These are phyloP conservation scores for Puccinia triticina DNA, from an alignment of 1,284 basidiomycete species.

Conservation along the genomic window DNA sequence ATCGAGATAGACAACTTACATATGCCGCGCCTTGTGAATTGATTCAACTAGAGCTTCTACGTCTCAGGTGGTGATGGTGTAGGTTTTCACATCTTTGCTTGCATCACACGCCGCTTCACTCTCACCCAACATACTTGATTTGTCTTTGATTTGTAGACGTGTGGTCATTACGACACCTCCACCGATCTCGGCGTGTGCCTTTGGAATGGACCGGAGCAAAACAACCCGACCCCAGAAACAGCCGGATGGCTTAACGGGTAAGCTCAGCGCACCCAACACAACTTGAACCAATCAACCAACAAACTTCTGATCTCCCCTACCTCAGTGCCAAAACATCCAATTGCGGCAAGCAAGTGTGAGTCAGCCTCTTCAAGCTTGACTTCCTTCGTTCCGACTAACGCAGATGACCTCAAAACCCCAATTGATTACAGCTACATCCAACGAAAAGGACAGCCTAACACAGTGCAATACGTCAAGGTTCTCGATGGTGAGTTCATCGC, in stretches of 20 bases:
- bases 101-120: background rate
- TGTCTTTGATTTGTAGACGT: conserved; percentile 6
- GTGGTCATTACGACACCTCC: conserved; percentile 6
- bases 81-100: background rate
- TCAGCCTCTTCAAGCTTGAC: background rate
- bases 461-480: conserved; percentile 4
- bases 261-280: background rate
- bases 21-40: too few species aligned
- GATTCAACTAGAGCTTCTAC: background rate
- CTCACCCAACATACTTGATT: background rate
- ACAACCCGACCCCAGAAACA: background rate
- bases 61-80: conserved; percentile 17
- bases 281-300: background rate
- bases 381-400: background rate
- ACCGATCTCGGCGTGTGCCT: conserved; percentile 18
- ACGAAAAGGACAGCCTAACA: conserved; percentile 17
- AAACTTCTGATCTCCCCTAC: background rate
- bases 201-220: conserved; percentile 16
- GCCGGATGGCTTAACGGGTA: conserved; percentile 43
- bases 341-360: conserved; percentile 31
- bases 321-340: conserved; percentile 7
- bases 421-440: conserved; percentile 20
- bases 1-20: background rate
- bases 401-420: background rate
- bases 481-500: background rate